Conservation (phyloP, 192 early-diverging fungal species). For the Umbelopsis isabellina region DNA sequence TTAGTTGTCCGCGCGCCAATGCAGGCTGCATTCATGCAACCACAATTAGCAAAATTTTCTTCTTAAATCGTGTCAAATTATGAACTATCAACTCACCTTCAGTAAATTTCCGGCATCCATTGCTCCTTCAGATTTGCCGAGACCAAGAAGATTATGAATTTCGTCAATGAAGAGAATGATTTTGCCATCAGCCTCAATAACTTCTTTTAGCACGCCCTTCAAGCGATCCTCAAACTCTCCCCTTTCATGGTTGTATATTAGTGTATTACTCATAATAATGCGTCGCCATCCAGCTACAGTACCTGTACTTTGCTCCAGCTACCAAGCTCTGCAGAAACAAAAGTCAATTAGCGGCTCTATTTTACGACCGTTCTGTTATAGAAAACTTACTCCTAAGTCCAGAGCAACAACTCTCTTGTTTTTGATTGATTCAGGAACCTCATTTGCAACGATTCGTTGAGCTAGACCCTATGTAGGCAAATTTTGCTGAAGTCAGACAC, state of each 20-base stretch:
- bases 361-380: background rate
- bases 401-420: conserved; percentile 72
- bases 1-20: conserved; percentile 70
- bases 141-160: conserved; percentile 73
- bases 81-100: conserved; percentile 45
- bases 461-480: conserved; percentile 55
- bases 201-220: conserved; percentile 73
- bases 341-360: background rate
- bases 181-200: conserved; percentile 71
- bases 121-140: conserved; percentile 75
- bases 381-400: conserved; percentile 61
- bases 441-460: conserved; percentile 74
- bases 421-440: conserved; percentile 80
- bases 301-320: conserved; percentile 78
- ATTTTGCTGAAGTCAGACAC: no score
- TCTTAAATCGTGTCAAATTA: background rate
- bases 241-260: conserved; percentile 29
- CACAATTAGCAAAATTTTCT: no score
- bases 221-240: conserved; percentile 86
- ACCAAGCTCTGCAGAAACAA: conserved; percentile 45
- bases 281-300: conserved; percentile 10
- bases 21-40: conserved; percentile 50
- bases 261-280: background rate
- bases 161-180: conserved; percentile 84
- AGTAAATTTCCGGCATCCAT: conserved; percentile 82